Base-by-base conservation (phyloP, 2,329 filamentous ascomycete genomes). In the Aureobasidium vineae region DNA sequence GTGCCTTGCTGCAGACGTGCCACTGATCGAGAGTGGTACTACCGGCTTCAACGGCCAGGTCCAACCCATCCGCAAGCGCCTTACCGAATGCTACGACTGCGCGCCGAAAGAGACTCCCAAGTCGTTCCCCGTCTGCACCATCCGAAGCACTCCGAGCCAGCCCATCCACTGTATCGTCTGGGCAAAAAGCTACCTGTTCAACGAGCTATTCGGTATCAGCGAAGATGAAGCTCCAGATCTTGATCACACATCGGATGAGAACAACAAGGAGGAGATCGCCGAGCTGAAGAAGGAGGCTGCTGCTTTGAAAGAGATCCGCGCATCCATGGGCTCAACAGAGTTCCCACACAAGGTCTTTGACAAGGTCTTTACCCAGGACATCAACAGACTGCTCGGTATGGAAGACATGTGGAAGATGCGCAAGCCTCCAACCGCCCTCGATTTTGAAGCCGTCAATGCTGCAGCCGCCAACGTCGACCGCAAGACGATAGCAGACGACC, bases 131-230 rank as follows among this genome's bases (percentile, higher is more conserved):
- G 93, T 98, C 49, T 99, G 95, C 80, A 99, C 95, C 1, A 98
- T 99, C 72, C 87, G 95, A 76, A 97, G 92, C 77, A 99, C 93
- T 0, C 95, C 95, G 0, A 96, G 90, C 70, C 94, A 98, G 73
- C 91, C 94, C 0, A 98, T 99, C 50, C 95, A 99, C 79, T 98
- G 95, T 80, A 99, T 99, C 69, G 94, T 99, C 2, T 99, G 95
- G 95, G 94, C 86, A 23, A 99, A 98, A 80, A 97, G 92, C 76
- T 99, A 98, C 76, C 84, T 99, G 10, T 85, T 99, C 68, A 95
- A 92, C 70, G 95, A 99, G 77, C 88, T 99, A 8, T 99, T 97
- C 72, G 95, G 95, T 21, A 86, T 87, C 3, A 96, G 92, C 72
- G 94, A 98, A 77, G 92, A 97, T 68, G 90, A 94, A 69, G 85